Conservation (phyloP, 1,284 basidiomycete genomes). For the Phellopilus nigrolimitatus region DNA sequence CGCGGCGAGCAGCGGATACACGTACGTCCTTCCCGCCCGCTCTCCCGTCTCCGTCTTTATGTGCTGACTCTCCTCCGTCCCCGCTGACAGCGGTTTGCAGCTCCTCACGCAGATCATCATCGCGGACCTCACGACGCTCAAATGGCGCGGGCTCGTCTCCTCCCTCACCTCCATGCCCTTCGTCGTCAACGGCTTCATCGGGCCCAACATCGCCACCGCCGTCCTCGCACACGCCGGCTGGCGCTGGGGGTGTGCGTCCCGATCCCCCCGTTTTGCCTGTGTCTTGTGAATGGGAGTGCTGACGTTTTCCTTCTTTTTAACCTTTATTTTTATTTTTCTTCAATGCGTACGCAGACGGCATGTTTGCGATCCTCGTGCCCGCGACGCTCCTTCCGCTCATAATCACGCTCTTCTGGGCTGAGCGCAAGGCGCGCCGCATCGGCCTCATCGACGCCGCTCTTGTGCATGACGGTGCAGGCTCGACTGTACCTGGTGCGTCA, state of each 20-base stretch:
- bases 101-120: slow-evolving; percentile 72
- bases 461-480: neutral
- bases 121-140: slow-evolving; percentile 75
- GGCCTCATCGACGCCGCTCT: slow-evolving; percentile 34
- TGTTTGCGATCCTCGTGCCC: slow-evolving; percentile 63
- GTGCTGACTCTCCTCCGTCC: neutral
- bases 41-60: slow-evolving; percentile 4
- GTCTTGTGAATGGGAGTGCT: neutral
- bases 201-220: slow-evolving; percentile 60
- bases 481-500: slow-evolving; percentile 7
- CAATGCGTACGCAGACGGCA: slow-evolving; percentile 44
- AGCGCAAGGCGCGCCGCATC: slow-evolving; percentile 53
- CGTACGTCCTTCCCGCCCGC: slow-evolving; percentile 40
- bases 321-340: neutral
- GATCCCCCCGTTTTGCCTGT: neutral
- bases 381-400: slow-evolving; percentile 54
- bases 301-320: neutral
- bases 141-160: slow-evolving; percentile 72
- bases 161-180: slow-evolving; percentile 65
- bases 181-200: slow-evolving; percentile 64
- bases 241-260: slow-evolving; percentile 66
- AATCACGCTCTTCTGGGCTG: slow-evolving; percentile 66
- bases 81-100: slow-evolving; percentile 49
- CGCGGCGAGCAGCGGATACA: slow-evolving; percentile 42
- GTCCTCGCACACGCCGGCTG: slow-evolving; percentile 55